These are phyloP conservation scores for Dissophora ornata DNA, from an alignment of 192 early-diverging fungal species.

Conservation along the genomic window DNA sequence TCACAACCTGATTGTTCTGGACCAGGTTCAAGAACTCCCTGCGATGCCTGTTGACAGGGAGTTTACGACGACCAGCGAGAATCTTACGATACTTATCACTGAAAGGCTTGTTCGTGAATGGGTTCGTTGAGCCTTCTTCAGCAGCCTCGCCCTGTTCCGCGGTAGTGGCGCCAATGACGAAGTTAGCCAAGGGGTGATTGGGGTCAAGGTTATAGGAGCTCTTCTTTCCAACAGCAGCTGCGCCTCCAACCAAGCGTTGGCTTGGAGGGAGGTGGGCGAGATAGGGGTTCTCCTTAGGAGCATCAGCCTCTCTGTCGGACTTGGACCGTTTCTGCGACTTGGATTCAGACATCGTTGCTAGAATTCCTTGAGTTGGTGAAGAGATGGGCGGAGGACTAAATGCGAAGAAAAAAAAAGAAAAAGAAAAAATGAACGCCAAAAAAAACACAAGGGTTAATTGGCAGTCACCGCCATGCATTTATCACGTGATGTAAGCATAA, in stretches of 20 bases:
- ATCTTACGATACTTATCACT: conserved; percentile 89
- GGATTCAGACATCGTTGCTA: conserved; percentile 36
- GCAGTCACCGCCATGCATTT: background rate
- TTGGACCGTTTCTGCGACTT: conserved; percentile 49
- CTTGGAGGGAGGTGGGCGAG: conserved; percentile 60
- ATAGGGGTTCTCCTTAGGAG: conserved; percentile 63
- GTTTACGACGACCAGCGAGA: conserved; percentile 82
- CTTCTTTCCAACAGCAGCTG: conserved; percentile 11
- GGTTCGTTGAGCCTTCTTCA: conserved; percentile 81
- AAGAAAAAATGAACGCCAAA: conserved; percentile 3
- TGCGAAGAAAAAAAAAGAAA: background rate
- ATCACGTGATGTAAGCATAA: background rate
- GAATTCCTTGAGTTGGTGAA: background rate
- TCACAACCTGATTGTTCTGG: conserved; percentile 93
- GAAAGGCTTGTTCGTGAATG: conserved; percentile 83
- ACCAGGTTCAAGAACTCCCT: conserved; percentile 91
- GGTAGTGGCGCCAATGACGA: conserved; percentile 85
- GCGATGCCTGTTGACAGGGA: conserved; percentile 96
- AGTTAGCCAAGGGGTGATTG: conserved; percentile 55
- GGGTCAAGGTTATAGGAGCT: conserved; percentile 15
- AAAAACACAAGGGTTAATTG: background rate
- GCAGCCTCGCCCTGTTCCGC: conserved; percentile 82
- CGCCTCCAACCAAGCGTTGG: conserved; percentile 38
- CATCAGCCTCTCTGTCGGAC: conserved; percentile 18
- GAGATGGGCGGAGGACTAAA: background rate